Base-by-base conservation (phyloP, 306 rosid genomes). In the Alnus rubra region DNA sequence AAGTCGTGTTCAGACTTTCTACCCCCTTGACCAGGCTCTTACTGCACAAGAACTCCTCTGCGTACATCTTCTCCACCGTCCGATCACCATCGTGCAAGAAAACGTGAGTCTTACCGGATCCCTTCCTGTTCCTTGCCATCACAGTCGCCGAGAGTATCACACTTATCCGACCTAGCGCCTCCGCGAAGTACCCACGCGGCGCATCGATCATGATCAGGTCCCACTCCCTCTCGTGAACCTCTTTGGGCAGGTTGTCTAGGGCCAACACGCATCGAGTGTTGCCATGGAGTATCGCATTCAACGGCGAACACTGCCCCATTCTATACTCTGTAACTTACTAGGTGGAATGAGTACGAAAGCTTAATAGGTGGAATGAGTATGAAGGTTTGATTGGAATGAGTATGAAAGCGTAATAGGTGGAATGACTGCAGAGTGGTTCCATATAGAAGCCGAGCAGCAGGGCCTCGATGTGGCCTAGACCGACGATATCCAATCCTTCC, bases 171-270 rank as follows among this genome's bases (percentile, higher is more conserved):
- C 98, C 99, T 1, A 97, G 99, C 0, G 96, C 96, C 86, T 93
- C 94, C 0, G 97, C 85, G 10, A 75, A 95, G 48, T 95, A 95
- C 1, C 98, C 99, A 0, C 80, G 69, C 0, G 99, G 99, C 39
- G 98, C 99, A 73, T 95, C 97, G 65, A 95, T 79, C 99, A 95
- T 95, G 28, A 95, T 90, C 53, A 93, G 76, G 65, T 95, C 99
- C 99, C 99, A 95, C 75, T 93, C 98, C 42, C 14, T 91, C 1
- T 88, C 91, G 69, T 95, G 93, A 45, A 93, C 89, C 82, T 83
- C 90, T 0, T 84, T 88, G 0, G 98, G 97, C 0, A 95, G 79
- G n/a, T 95, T 88, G 6, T 84, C 75, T 14, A 93, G 87, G 42
- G 99, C 99, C 76, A 95, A 77, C 62, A 59, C 72, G 52, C 99